Conservation (phyloP, 768 basidiomycete genomes). For the Termitomyces sp. region DNA sequence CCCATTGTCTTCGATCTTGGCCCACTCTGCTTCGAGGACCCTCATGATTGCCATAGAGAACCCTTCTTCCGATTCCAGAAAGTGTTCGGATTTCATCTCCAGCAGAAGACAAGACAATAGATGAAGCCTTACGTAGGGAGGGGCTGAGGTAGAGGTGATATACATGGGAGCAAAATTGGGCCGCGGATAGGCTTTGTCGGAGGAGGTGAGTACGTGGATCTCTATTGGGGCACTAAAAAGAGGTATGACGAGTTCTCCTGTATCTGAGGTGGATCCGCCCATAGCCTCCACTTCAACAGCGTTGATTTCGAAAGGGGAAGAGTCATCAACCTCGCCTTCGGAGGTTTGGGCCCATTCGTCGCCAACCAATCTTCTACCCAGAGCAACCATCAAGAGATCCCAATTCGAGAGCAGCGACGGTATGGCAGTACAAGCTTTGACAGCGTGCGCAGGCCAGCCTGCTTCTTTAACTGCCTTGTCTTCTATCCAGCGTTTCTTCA, state of each 20-base stretch:
- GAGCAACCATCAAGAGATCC: slow-evolving; percentile 49
- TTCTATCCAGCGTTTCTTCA: slow-evolving; percentile 76
- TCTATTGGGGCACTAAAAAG: slow-evolving; percentile 61
- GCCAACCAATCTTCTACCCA: slow-evolving; percentile 56
- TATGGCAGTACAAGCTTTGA: slow-evolving; percentile 51
- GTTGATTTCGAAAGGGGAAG: slow-evolving; percentile 30
- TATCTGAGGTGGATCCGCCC: slow-evolving; percentile 45
- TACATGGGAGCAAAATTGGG: slow-evolving; percentile 66
- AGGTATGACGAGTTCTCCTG: slow-evolving; percentile 53
- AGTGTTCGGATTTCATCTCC: slow-evolving; percentile 48
- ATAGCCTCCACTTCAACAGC: slow-evolving; percentile 51
- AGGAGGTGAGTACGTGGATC: slow-evolving; percentile 62
- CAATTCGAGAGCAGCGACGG: slow-evolving; percentile 39
- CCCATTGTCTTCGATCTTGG: slow-evolving; percentile 57
- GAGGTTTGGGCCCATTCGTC: slow-evolving; percentile 21
- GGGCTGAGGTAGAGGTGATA: slow-evolving; percentile 61
- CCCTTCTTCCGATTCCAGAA: slow-evolving; percentile 66
- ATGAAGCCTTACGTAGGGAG: slow-evolving; percentile 82
- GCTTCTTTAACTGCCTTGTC: slow-evolving; percentile 81
- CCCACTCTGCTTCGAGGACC: slow-evolving; percentile 70
- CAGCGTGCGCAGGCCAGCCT: slow-evolving; percentile 73
- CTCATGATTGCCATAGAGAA: slow-evolving; percentile 71
- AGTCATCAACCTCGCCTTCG: slow-evolving; percentile 1
- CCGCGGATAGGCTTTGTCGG: slow-evolving; percentile 38
- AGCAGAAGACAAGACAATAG: slow-evolving; percentile 65